Conservation (phyloP, 1,284 basidiomycete genomes). For the Sutorius eximius region DNA sequence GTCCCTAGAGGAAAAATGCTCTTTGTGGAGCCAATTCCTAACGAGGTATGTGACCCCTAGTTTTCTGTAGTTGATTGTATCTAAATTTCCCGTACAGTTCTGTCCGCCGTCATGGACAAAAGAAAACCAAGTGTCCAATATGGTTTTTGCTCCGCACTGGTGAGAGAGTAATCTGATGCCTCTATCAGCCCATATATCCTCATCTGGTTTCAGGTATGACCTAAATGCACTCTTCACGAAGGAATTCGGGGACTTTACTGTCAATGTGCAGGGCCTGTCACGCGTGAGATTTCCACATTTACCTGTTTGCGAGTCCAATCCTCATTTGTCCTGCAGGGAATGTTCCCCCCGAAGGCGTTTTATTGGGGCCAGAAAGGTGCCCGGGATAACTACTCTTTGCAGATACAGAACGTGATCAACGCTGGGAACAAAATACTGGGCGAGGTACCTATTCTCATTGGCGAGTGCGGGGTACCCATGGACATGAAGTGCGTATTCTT, state of each 20-base stretch:
- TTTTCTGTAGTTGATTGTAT: not conserved
- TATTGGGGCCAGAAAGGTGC: constrained; percentile 86
- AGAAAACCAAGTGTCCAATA: constrained; percentile 62
- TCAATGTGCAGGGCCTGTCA: constrained; percentile 88
- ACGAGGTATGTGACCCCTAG: constrained; percentile 61
- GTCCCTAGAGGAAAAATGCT: constrained; percentile 62
- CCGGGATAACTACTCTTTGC: constrained; percentile 77
- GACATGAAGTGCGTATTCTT: constrained; percentile 77
- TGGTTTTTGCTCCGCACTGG: constrained; percentile 93
- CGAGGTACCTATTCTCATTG: constrained; percentile 80
- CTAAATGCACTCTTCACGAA: constrained; percentile 84
- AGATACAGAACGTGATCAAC: constrained; percentile 79
- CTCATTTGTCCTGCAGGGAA: constrained; percentile 55
- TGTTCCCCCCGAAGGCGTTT: constrained; percentile 76
- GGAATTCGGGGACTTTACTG: constrained; percentile 76
- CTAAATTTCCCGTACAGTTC: constrained; percentile 48
- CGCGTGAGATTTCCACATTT: constrained; percentile 45
- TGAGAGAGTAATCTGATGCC: constrained; percentile 33
- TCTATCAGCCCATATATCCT: not conserved
- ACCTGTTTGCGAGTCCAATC: not conserved
- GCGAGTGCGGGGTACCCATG: constrained; percentile 92
- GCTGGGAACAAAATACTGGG: constrained; percentile 67
- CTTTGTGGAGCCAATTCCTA: constrained; percentile 85
- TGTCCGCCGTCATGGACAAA: constrained; percentile 76
- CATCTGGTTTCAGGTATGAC: constrained; percentile 75